Evolutionary conservation across 83 land plant species (phyloP), one percentile per base, ranked within the genome.

Genomic region (Isoetes engelmannii): DNA sequence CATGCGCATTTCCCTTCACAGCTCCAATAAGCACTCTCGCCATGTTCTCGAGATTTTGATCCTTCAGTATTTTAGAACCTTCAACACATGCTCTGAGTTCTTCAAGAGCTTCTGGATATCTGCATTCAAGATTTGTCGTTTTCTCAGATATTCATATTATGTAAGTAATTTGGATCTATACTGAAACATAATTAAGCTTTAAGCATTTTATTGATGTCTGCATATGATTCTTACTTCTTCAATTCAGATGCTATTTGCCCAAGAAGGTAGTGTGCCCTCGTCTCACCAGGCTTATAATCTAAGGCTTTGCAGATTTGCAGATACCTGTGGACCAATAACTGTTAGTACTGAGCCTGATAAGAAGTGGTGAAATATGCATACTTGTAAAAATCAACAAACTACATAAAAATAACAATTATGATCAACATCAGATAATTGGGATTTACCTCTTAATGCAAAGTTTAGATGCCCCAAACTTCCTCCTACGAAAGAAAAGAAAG

Each of bases 221-320:
- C 37, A 28, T 28, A 28, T 28, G 37, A 28, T 0, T 17, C 28
- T 68, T 55, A 69, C 77, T 69, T 64, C 47, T 63, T 70, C n/a
- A 50, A 28, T 46, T 74, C 73, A 9, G 70, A 44, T 47, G 71
- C 71, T 43, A 79, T 79, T 49, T 70, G 53, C 3, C 81, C 81
- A 41, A 79, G 77, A 17, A 61, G 63, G 53, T 69, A 79, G 73
- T 79, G 81, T 46, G 72, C 81, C 46, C 69, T 50, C 12, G 78
- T 77, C 46, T 69, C 61, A 6, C 81, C 81, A 10, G 69, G 72
- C 7, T 48, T 21, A 61, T 63, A 68, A 10, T 62, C 48, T 19
- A 79, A 43, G 10, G 77, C 37, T 46, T 54, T 45, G 53, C 81
- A 79, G n/a, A 79, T 79, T 63, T 74, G 78, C 55, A 79, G 44